Evolutionary conservation across 306 rosid genomes (phyloP).

Genomic region (Mimosa pudica): DNA sequence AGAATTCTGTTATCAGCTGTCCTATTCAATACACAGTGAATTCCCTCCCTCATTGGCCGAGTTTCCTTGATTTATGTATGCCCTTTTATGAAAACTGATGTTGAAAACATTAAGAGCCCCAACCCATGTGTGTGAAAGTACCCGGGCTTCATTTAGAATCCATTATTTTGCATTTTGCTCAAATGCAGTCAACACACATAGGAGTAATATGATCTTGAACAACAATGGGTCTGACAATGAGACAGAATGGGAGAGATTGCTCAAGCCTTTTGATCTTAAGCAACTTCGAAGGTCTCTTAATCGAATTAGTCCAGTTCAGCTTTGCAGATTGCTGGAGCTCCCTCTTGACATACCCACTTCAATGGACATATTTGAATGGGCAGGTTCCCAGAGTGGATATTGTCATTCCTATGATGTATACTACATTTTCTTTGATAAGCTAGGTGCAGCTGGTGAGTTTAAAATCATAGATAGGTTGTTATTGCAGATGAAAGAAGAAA

Average conservation of each 20-base stretch:
- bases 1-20: not conserved
- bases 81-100: conserved; percentile 38
- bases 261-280: conserved; percentile 76
- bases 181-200: conserved; percentile 36
- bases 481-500: conserved; percentile 81
- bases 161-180: conserved; percentile 48
- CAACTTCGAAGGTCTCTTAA: conserved; percentile 62
- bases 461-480: conserved; percentile 66
- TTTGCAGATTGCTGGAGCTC: conserved; percentile 66
- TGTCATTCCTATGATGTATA: conserved; percentile 73
- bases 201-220: conserved; percentile 11
- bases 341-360: conserved; percentile 80
- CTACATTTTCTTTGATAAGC: conserved; percentile 67
- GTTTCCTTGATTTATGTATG: conserved; percentile 19
- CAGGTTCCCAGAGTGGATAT: conserved; percentile 72
- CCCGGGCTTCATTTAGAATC: conserved; percentile 43
- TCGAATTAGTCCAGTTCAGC: conserved; percentile 70
- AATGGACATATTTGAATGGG: conserved; percentile 68
- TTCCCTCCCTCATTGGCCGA: conserved; percentile 19
- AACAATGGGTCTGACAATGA: conserved; percentile 52
- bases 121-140: conserved; percentile 34
- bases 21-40: not conserved
- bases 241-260: conserved; percentile 81
- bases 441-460: conserved; percentile 71
- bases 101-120: conserved; percentile 42